Conservation (phyloP, 192 early-diverging fungal species). For the Gryganskiella cystojenkinii region DNA sequence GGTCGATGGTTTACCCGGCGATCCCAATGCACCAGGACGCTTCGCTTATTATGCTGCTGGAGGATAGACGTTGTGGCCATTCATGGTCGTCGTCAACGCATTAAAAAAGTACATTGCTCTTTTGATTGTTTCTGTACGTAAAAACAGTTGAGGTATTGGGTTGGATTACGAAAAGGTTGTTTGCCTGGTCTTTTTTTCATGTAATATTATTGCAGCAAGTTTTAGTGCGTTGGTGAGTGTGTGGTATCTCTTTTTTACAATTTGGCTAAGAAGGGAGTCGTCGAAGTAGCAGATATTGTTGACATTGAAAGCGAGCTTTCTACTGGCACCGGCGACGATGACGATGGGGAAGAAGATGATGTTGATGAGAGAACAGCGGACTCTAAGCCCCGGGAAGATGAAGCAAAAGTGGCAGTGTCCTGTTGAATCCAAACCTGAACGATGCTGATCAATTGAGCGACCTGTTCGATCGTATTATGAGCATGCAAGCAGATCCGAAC, state of each 20-base stretch:
- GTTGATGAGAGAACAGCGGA: not conserved
- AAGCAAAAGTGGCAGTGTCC: not conserved
- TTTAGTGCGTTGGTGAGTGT: too few species aligned
- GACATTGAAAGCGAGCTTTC: constrained; percentile 13
- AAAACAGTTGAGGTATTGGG: too few species aligned
- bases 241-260: too few species aligned
- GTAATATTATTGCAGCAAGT: too few species aligned
- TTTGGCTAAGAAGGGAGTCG: constrained; percentile 12
- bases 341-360: not conserved
- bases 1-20: constrained; percentile 23
- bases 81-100: too few species aligned
- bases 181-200: too few species aligned
- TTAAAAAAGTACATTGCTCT: too few species aligned
- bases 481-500: constrained; percentile 88
- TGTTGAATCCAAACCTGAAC: constrained; percentile 20
- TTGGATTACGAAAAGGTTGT: too few species aligned
- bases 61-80: constrained; percentile 12
- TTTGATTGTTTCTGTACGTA: too few species aligned
- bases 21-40: constrained; percentile 37
- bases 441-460: constrained; percentile 50
- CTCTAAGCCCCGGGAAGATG: not conserved
- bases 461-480: constrained; percentile 74
- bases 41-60: constrained; percentile 50
- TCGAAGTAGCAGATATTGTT: constrained; percentile 3
- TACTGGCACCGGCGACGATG: not conserved